Evolutionary conservation across 2,329 filamentous ascomycete species (phyloP).

Genomic region (Ceratocystis eucalypticola): DNA sequence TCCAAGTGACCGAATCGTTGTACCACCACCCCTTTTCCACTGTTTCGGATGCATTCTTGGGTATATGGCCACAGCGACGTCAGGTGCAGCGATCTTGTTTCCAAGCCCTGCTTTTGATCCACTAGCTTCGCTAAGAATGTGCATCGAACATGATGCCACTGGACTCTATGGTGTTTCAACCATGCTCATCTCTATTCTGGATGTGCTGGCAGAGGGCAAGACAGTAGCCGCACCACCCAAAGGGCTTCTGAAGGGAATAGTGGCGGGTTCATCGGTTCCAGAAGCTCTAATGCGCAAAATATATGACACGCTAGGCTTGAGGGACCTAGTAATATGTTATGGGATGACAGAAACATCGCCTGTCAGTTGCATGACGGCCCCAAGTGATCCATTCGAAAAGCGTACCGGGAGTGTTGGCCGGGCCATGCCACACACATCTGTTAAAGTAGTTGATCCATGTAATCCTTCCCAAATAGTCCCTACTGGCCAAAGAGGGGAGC

Average conservation of each 20-base stretch:
- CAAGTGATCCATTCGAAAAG: constrained; percentile 58
- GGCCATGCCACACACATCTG: constrained; percentile 66
- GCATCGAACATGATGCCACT: constrained; percentile 40
- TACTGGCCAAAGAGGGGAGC: constrained; percentile 58
- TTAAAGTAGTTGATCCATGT: constrained; percentile 60
- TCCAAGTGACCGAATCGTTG: constrained; percentile 61
- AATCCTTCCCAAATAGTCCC: constrained; percentile 48
- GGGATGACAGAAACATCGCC: constrained; percentile 88
- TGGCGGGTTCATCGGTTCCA: constrained; percentile 75
- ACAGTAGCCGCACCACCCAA: constrained; percentile 24
- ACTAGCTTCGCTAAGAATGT: constrained; percentile 49
- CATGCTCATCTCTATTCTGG: constrained; percentile 84
- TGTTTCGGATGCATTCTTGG: constrained; percentile 87
- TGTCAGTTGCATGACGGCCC: constrained; percentile 69
- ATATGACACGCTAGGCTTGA: constrained; percentile 59
- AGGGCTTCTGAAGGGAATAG: constrained; percentile 72
- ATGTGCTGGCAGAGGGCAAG: constrained; percentile 45
- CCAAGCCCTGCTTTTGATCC: constrained; percentile 81
- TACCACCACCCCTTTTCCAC: constrained; percentile 73
- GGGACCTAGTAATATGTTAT: constrained; percentile 83
- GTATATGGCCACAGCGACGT: constrained; percentile 88
- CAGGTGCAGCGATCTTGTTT: constrained; percentile 67
- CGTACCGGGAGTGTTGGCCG: constrained; percentile 64
- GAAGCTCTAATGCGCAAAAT: constrained; percentile 66
- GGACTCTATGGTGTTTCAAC: constrained; percentile 80